phyloP scores from a whole-genome alignment of 805 yeast species.

The Candida hungchunana region DNA sequence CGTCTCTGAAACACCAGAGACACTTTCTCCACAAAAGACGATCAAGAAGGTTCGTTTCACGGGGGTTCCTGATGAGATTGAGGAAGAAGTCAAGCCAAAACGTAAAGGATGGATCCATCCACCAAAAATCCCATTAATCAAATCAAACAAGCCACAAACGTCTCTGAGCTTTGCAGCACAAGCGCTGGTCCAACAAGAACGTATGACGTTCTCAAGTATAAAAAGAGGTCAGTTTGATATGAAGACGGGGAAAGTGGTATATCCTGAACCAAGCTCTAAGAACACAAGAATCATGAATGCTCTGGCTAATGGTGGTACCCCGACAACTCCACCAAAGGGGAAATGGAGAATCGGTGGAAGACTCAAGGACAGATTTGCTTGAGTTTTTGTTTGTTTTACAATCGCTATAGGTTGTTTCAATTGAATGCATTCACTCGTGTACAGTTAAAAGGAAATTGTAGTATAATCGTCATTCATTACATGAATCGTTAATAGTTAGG shows the following conservation, averaged over 20 bases:
- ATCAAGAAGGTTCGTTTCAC: constrained; percentile 26
- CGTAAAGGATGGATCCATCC: constrained; percentile 23
- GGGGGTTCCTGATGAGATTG: constrained; percentile 25
- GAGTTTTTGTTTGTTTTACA: no score
- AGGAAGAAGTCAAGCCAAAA: constrained; percentile 21
- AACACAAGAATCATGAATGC: constrained; percentile 12
- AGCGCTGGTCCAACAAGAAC: constrained; percentile 23
- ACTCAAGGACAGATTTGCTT: constrained; percentile 13
- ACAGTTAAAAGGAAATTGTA: no score
- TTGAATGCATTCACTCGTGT: no score
- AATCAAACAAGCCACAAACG: constrained; percentile 6
- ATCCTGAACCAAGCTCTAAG: constrained; percentile 10
- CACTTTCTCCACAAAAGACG: constrained; percentile 12
- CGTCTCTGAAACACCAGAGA: constrained; percentile 3
- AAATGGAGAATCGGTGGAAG: constrained; percentile 15
- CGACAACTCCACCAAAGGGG: constrained; percentile 7
- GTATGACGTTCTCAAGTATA: constrained; percentile 22
- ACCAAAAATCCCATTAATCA: constrained; percentile 13
- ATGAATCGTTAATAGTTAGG: no score
- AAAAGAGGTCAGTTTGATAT: constrained; percentile 23
- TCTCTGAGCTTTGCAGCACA: constrained; percentile 22
- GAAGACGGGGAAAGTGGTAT: constrained; percentile 15
- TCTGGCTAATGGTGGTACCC: constrained; percentile 3
- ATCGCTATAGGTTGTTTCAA: no score
- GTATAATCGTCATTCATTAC: no score